Conservation (phyloP, 2,329 filamentous ascomycete species). For the Fonsecaea erecta region DNA sequence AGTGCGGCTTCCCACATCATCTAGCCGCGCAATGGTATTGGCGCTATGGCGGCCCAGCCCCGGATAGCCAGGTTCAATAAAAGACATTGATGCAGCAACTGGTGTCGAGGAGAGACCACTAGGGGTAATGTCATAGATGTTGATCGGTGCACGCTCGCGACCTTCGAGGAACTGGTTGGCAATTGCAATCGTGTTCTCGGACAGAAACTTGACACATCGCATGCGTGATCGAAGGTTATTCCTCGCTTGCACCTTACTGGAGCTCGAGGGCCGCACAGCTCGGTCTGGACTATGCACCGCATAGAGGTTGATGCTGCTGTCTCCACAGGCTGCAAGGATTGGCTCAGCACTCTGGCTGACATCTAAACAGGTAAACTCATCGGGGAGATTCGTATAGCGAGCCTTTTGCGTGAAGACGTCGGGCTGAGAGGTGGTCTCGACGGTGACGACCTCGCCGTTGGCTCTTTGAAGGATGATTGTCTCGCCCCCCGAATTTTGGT, state of each 20-base stretch:
- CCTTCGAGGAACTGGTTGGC: slow-evolving; percentile 49
- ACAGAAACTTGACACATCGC: slow-evolving; percentile 61
- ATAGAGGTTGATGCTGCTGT: slow-evolving; percentile 55
- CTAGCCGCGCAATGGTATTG: slow-evolving; percentile 46
- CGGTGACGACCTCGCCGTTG: slow-evolving; percentile 50
- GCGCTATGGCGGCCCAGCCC: slow-evolving; percentile 38
- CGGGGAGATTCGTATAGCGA: slow-evolving; percentile 48
- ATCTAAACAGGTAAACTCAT: slow-evolving; percentile 55
- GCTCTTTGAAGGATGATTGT: slow-evolving; percentile 61
- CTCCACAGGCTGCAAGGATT: slow-evolving; percentile 59
- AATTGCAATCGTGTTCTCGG: slow-evolving; percentile 55
- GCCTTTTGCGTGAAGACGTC: slow-evolving; percentile 43
- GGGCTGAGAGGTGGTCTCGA: slow-evolving; percentile 46
- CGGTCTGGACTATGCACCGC: slow-evolving; percentile 43
- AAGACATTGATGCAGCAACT: slow-evolving; percentile 31
- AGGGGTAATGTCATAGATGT: slow-evolving; percentile 57
- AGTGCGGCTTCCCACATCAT: slow-evolving; percentile 40
- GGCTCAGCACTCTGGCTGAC: slow-evolving; percentile 48
- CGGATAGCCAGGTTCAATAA: slow-evolving; percentile 5
- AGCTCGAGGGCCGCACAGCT: slow-evolving; percentile 46
- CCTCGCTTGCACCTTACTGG: slow-evolving; percentile 39
- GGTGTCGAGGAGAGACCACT: slow-evolving; percentile 46
- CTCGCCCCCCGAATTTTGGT: slow-evolving; percentile 45
- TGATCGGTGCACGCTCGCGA: slow-evolving; percentile 47
- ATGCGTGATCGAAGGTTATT: slow-evolving; percentile 39